Evolutionary conservation across 2,329 filamentous ascomycete species (phyloP), one percentile per base, ranked within the genome.

Genomic region (Aspergillus awamori): DNA sequence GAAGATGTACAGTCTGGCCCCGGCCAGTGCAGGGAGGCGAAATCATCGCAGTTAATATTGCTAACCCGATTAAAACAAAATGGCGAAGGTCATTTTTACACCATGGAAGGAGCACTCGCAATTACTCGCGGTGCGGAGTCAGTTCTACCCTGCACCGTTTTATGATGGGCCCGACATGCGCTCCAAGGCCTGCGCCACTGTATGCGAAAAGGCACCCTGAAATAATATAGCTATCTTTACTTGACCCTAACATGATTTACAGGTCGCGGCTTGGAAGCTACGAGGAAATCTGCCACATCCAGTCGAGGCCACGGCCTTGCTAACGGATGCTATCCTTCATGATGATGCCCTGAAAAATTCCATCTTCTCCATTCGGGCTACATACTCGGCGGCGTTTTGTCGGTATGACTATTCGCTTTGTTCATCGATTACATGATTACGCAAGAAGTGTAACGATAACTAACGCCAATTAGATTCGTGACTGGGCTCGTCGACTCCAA

Each of bases 201-300:
- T 80, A 78, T 59, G 73, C 64, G 58, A 55, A 52, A 36, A 53
- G 11, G 17, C 22, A 11, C 43, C 56, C 54, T 52, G 26, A 58
- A 43, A 41, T 33, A 26, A 5, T 26, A 26, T 26, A 26, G 45
- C n/a, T n/a, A 61, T n/a, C 20, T 6, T 15, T 22, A 48, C 54
- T 43, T 17, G 59, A 48, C 36, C 61, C 33, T 47, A 38, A 48
- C 30, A 45, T 7, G 10, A 1, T 20, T 7, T 8, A 43, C 17
- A 80, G 79, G 76, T 81, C n/a, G 74, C 70, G 59, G 75, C 73
- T 2, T 81, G 79, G 79, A 80, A 81, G 60, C 49, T 79, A 22
- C 75, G 78, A 39, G 79, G 78, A 17, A 79, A 76, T 65, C 70
- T 81, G 4, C 79, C 79, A 8, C 79, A 81, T 63, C 69, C 78